Percentiles rank a stretch among this genome's conserved stretches.
phyloP scores from a whole-genome alignment of 768 basidiomycete genomes.

The Hortiboletus flavorubellus region DNA sequence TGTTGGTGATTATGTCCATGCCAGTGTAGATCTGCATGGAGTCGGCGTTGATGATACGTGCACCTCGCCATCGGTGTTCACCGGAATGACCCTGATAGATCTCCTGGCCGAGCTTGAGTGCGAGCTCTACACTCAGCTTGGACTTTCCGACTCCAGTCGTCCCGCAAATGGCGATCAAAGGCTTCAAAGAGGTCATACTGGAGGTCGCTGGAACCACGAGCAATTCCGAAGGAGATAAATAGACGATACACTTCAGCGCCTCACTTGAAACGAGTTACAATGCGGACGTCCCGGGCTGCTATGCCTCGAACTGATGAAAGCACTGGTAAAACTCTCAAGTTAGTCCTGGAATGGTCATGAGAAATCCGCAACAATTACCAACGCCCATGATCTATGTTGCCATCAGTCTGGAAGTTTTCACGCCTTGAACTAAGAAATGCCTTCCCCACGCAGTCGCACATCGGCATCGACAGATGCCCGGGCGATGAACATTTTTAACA shows the following conservation, averaged over 20 bases:
- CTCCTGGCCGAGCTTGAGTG: conserved; percentile 49
- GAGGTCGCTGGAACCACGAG: not conserved
- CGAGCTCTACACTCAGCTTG: conserved; percentile 85
- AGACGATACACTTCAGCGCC: not conserved
- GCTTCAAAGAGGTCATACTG: conserved; percentile 40
- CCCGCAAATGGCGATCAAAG: conserved; percentile 84
- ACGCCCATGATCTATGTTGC: not conserved
- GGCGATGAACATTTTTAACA: not conserved
- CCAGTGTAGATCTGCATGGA: conserved; percentile 96
- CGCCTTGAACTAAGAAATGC: too few relatives aligned
- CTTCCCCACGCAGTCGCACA: not conserved
- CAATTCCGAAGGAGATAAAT: not conserved
- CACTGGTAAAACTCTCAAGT: too few relatives aligned
- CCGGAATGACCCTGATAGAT: conserved; percentile 7
- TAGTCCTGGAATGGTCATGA: too few relatives aligned
- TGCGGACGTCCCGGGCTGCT: too few relatives aligned
- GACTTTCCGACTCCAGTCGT: conserved; percentile 98
- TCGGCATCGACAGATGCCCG: too few relatives aligned
- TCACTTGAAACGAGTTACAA: too few relatives aligned
- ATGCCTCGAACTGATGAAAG: not conserved
- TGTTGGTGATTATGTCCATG: conserved; percentile 92
- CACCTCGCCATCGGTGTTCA: conserved; percentile 49
- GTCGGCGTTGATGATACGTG: conserved; percentile 90
- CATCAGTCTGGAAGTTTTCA: not conserved
- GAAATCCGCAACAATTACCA: too few relatives aligned